These are phyloP conservation scores for Chamaecyparis obtusa DNA, from an alignment of 75 land plant species.

Conservation along the genomic window DNA sequence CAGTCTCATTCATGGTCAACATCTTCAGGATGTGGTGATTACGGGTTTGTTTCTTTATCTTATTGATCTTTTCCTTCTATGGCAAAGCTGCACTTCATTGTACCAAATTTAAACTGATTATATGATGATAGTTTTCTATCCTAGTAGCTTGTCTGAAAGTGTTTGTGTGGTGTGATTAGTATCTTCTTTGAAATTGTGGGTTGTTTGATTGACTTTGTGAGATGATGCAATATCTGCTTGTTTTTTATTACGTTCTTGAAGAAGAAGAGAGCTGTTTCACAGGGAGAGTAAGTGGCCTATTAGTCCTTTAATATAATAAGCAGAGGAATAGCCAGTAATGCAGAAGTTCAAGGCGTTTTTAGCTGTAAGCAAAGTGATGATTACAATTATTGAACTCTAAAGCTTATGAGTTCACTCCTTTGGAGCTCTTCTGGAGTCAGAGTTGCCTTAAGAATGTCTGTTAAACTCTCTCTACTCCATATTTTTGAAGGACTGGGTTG, in stretches of 20 bases:
- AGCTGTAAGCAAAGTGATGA: neutral
- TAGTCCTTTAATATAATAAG: neutral
- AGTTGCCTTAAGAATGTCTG: neutral
- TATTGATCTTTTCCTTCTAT: neutral
- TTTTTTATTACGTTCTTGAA: neutral
- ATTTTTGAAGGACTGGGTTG: neutral
- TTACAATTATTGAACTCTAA: neutral
- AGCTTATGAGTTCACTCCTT: neutral
- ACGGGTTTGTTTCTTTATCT: slow-evolving; percentile 46
- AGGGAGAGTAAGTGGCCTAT: neutral
- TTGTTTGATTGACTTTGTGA: neutral
- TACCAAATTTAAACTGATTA: slow-evolving; percentile 2
- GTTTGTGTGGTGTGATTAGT: neutral
- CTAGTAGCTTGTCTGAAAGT: neutral
- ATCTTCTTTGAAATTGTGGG: neutral
- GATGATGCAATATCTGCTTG: neutral
- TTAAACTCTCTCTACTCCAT: neutral
- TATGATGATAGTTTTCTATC: neutral
- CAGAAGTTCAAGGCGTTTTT: neutral
- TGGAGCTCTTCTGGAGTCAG: neutral
- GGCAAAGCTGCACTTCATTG: neutral
- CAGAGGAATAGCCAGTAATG: neutral
- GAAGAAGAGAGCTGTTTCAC: neutral
- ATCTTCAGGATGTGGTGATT: slow-evolving; percentile 86
- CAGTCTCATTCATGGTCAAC: slow-evolving; percentile 93